A percentile compares a stretch with the other conserved stretches of the same genome.
phyloP scores from a whole-genome alignment of 2,329 filamentous ascomycete species.

The Paecilomyces niveus region DNA sequence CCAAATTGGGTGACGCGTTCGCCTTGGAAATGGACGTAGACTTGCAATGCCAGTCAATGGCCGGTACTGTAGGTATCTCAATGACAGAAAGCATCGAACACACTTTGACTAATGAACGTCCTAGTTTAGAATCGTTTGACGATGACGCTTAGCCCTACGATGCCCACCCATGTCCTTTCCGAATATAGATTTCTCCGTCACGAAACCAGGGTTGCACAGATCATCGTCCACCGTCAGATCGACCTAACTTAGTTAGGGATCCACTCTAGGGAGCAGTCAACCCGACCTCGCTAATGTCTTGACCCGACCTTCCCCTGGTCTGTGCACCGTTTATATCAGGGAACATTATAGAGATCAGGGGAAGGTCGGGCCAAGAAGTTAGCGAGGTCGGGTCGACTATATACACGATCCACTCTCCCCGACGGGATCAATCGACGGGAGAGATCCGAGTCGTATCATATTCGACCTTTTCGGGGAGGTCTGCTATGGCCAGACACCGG shows the following conservation, averaged over 20 bases:
- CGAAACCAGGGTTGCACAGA: slow-evolving; percentile 17
- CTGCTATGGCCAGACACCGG: neutral
- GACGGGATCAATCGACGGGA: neutral
- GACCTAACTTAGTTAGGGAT: neutral
- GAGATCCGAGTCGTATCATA: neutral
- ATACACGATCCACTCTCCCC: neutral
- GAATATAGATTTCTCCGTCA: neutral
- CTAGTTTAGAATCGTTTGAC: neutral
- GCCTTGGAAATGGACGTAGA: neutral
- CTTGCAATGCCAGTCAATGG: neutral
- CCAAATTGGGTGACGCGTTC: neutral
- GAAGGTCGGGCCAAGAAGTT: no score
- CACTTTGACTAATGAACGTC: neutral
- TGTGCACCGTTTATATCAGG: no score
- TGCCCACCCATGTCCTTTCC: neutral
- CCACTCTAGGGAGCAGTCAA: no score
- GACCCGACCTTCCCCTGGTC: no score
- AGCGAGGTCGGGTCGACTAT: no score
- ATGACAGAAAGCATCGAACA: neutral
- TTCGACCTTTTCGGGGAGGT: neutral
- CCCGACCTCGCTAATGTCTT: no score
- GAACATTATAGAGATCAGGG: no score
- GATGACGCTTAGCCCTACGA: neutral
- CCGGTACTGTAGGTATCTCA: neutral
- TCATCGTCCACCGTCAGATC: slow-evolving; percentile 8